Conservation (phyloP, 2,329 filamentous ascomycete genomes). For the Aspergillus hortae region DNA sequence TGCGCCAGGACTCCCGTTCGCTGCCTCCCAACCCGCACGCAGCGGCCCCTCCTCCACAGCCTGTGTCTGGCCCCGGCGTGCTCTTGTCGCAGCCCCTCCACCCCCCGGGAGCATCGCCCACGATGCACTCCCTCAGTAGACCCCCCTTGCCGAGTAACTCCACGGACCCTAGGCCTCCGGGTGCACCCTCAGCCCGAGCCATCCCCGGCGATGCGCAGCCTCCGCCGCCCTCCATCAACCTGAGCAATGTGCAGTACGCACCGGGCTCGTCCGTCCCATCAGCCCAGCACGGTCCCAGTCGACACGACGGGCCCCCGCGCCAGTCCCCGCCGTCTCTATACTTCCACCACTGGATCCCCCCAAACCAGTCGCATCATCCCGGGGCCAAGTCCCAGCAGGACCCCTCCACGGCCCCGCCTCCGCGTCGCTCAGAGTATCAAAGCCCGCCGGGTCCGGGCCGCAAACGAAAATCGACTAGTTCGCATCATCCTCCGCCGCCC, state of each 20-base stretch:
- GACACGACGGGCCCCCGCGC: constrained; percentile 56
- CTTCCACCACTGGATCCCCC: constrained; percentile 92
- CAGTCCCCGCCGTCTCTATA: constrained; percentile 73
- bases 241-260: constrained; percentile 22
- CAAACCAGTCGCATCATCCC: constrained; percentile 66
- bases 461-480: constrained; percentile 71
- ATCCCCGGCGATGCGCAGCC: constrained; percentile 43
- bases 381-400: constrained; percentile 65
- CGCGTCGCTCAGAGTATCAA: constrained; percentile 57
- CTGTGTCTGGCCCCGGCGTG: constrained; percentile 13
- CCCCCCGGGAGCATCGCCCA: constrained; percentile 10
- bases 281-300: constrained; percentile 50
- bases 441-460: constrained; percentile 68
- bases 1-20: constrained; percentile 17
- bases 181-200: constrained; percentile 24
- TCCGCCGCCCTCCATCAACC: constrained; percentile 31
- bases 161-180: constrained; percentile 11
- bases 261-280: constrained; percentile 42
- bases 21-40: constrained; percentile 34
- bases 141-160: constrained; percentile 17
- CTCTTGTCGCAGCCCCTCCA: constrained; percentile 24
- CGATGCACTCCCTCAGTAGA: constrained; percentile 10
- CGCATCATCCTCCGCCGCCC: constrained; percentile 51
- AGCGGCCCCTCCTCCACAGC: constrained; percentile 17
- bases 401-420: constrained; percentile 43